Percentiles rank a stretch among this genome's conserved stretches.
These are phyloP conservation scores for Daldinia sp. DNA, from an alignment of 2,329 filamentous ascomycete species.

Conservation along the genomic window DNA sequence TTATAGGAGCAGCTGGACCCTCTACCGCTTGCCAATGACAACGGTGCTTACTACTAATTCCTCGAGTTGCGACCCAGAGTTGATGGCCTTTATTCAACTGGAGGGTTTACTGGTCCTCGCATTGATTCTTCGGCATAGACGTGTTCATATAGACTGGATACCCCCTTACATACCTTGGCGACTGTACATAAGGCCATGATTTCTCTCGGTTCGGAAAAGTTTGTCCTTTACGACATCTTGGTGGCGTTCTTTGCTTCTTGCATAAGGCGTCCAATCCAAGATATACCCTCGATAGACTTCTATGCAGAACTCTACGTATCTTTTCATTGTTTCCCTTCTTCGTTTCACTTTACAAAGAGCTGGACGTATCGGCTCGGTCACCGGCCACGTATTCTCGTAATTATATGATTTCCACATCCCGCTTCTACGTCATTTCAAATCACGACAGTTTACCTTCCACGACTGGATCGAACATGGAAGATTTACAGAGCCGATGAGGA, in stretches of 20 bases:
- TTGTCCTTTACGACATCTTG: conserved; percentile 46
- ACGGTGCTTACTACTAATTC: conserved; percentile 17
- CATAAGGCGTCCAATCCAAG: conserved; percentile 46
- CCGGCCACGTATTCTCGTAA: conserved; percentile 6
- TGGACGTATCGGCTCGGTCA: conserved; percentile 4
- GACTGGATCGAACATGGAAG: conserved; percentile 17
- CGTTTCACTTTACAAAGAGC: conserved; percentile 3
- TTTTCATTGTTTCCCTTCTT: conserved; percentile 4
- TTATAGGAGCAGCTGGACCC: conserved; percentile 45
- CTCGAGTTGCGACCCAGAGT: conserved; percentile 20
- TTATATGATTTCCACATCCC: conserved; percentile 3
- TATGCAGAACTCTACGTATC: conserved; percentile 29
- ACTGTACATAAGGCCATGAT: conserved; percentile 37
- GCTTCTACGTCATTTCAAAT: conserved; percentile 5
- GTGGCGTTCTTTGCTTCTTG: conserved; percentile 47
- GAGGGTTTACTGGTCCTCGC: conserved; percentile 33
- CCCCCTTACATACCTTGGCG: conserved; percentile 40
- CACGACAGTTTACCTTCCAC: conserved; percentile 8
- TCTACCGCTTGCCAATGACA: background rate
- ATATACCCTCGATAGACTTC: conserved; percentile 47
- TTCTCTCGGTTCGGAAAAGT: conserved; percentile 49
- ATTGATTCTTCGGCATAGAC: conserved; percentile 48
- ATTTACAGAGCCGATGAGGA: conserved; percentile 9
- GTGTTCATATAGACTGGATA: conserved; percentile 52
- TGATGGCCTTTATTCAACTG: conserved; percentile 16